Base-by-base conservation (phyloP, 768 basidiomycete species). In the Calvatia gigantea region DNA sequence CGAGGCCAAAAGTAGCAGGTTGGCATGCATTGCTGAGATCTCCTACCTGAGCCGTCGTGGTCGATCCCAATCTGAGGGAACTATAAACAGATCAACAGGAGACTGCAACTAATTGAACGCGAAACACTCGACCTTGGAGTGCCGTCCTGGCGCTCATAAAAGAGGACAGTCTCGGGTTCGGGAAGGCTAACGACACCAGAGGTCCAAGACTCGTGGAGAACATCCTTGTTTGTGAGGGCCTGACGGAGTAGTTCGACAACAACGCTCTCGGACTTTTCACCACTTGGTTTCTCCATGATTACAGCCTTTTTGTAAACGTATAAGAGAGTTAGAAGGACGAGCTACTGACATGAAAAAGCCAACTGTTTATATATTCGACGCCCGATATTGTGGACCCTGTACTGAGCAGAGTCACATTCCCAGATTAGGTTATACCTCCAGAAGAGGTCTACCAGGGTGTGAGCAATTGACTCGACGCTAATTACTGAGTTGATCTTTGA, bases 1-100 rank as follows among this genome's bases (percentile, higher is more conserved):
- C 61, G 0, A 51, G 33, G 3, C 79, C 77, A 46, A 77, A 80
- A 1, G 73, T 68, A 4, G 77, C 77, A 0, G 70, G 74, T 3
- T 73, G 59, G 58, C 77, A 78, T 1, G 72, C 71, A 0, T 57
- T 44, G 0, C 66, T 56, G 6, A 79, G 70, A 3, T 57, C 37
- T 21, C 7, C 41, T 5, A 5, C 41, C 12, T 42, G 41, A 11
- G 6, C 41, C 1, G 8, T 4, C 3, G 41, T 42, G 9, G 17
- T 9, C 6, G 41, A 42, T 11, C 41, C 41, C 12, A 42, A 21
- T 21, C 0, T 7, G 7, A 42, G 17, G 21, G 19, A 17, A 6
- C 41, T 42, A 21, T 4, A 42, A 3, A n/a, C n/a, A 23, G 12
- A 21, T 42, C 21, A 42, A 23, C 17, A 21, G 11, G 35, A 14